These are phyloP conservation scores for Guyanaporus albipodus DNA, from an alignment of 768 basidiomycete species.

Conservation along the genomic window DNA sequence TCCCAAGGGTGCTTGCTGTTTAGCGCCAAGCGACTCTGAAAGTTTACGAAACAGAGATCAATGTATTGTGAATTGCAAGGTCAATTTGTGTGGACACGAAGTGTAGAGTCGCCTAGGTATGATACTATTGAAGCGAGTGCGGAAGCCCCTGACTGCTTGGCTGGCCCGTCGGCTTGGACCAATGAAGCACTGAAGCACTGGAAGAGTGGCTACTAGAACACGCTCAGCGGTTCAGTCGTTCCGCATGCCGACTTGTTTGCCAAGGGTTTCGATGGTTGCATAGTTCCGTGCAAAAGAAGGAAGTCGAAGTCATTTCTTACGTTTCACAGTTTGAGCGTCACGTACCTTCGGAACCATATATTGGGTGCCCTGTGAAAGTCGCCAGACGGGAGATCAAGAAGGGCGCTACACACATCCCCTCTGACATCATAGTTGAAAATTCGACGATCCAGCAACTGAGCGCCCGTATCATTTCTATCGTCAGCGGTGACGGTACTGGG, in stretches of 20 bases:
- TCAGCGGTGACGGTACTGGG: background rate
- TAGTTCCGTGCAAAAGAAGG: background rate
- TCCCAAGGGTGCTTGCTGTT: conserved; percentile 44
- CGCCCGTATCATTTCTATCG: conserved; percentile 14
- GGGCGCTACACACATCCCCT: conserved; percentile 23
- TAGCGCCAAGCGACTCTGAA: conserved; percentile 38
- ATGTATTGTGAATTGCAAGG: conserved; percentile 35
- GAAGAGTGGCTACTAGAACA: conserved; percentile 31
- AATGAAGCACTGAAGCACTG: conserved; percentile 18
- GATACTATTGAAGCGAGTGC: conserved; percentile 28
- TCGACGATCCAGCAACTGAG: conserved; percentile 39
- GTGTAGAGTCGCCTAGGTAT: conserved; percentile 22
- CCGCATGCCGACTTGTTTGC: conserved; percentile 25
- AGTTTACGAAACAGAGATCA: conserved; percentile 44
- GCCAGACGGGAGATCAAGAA: conserved; percentile 25
- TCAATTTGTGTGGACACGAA: background rate
- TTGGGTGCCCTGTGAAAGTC: conserved; percentile 29
- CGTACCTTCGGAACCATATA: conserved; percentile 25
- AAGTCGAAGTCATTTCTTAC: background rate
- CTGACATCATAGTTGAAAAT: conserved; percentile 35
- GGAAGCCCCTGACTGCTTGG: conserved; percentile 14
- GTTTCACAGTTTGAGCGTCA: conserved; percentile 27
- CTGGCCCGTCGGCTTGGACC: conserved; percentile 26
- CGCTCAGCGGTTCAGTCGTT: conserved; percentile 6
- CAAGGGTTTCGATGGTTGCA: conserved; percentile 39